Evolutionary conservation across 139 green algal genomes (phyloP).

Genomic region (Closterium sp.): DNA sequence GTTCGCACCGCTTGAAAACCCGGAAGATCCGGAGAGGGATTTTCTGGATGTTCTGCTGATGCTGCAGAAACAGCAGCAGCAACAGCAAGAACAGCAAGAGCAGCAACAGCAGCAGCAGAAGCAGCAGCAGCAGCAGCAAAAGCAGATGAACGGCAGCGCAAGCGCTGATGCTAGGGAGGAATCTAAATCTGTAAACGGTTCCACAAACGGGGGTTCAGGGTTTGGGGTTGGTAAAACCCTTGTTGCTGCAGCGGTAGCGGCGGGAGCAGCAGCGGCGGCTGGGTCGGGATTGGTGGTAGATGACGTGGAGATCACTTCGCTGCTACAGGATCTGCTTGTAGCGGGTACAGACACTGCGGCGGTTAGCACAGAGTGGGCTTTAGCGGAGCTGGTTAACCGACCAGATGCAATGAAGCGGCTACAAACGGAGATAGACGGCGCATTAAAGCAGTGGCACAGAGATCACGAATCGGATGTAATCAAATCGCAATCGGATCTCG

Average conservation of each 20-base stretch:
- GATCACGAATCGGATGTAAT: neutral
- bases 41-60: neutral
- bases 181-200: neutral
- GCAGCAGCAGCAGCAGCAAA: neutral
- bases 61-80: neutral
- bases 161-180: neutral
- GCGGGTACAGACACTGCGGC: neutral
- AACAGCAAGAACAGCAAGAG: neutral
- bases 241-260: neutral
- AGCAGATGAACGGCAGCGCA: neutral
- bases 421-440: neutral
- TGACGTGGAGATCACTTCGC: neutral
- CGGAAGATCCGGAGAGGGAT: neutral
- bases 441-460: neutral
- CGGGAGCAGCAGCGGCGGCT: neutral
- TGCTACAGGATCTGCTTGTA: slow-evolving; percentile 14
- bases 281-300: neutral
- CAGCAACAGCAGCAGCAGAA: neutral
- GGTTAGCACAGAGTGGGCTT: neutral
- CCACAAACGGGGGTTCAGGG: neutral
- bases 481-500: neutral
- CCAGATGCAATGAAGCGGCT: neutral
- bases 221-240: neutral
- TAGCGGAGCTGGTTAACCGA: neutral
- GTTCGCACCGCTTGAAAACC: neutral